Evolutionary conservation across 306 rosid species (phyloP).

Genomic region (Coriaria nepalensis): DNA sequence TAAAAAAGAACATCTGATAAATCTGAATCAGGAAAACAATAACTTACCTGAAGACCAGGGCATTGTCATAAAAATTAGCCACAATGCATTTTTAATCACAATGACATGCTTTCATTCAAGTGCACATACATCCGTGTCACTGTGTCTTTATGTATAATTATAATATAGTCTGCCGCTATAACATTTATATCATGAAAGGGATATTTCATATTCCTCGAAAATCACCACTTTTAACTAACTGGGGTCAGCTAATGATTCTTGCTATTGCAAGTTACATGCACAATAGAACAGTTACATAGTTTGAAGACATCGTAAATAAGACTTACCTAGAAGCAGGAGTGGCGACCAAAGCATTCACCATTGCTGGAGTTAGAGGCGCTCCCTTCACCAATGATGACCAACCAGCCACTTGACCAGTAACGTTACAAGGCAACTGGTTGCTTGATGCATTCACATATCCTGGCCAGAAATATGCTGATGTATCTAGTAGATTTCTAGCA

Average conservation of each 20-base stretch:
- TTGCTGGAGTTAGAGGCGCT: conserved; percentile 45
- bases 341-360: conserved; percentile 54
- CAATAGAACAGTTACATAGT: background rate
- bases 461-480: conserved; percentile 84
- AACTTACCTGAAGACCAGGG: conserved; percentile 26
- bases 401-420: conserved; percentile 40
- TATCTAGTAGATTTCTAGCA: conserved; percentile 64
- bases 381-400: conserved; percentile 89
- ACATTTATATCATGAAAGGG: too few relatives aligned
- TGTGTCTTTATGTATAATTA: too few relatives aligned
- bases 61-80: conserved; percentile 14
- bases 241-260: too few relatives aligned
- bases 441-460: conserved; percentile 59
- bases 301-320: background rate
- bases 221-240: too few relatives aligned
- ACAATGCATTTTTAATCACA: conserved; percentile 13
- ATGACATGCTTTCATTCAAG: background rate
- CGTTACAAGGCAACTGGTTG: conserved; percentile 49
- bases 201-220: too few relatives aligned
- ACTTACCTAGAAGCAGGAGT: conserved; percentile 93
- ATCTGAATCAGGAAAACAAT: conserved; percentile 14
- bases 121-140: too few relatives aligned
- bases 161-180: too few relatives aligned
- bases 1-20: conserved; percentile 29
- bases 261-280: conserved; percentile 10